These are phyloP conservation scores for Strobilomyces confusus DNA, from an alignment of 768 basidiomycete genomes.

Conservation along the genomic window DNA sequence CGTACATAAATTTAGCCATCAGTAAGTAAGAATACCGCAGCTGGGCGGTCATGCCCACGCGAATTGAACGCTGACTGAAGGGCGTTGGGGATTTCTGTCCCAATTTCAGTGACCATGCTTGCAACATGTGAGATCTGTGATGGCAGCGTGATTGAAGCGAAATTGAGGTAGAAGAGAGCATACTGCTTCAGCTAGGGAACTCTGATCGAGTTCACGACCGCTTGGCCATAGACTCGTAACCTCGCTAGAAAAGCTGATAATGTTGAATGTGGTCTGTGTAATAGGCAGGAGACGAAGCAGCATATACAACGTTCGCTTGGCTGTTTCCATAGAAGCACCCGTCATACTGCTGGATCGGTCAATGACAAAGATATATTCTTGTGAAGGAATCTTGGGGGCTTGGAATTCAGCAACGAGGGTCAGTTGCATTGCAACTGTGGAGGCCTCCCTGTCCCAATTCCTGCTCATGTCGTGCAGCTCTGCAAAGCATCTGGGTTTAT, in stretches of 20 bases:
- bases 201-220: slow-evolving; percentile 32
- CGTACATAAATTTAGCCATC: slow-evolving; percentile 45
- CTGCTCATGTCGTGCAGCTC: slow-evolving; percentile 34
- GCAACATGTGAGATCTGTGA: slow-evolving; percentile 39
- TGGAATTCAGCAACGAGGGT: slow-evolving; percentile 52
- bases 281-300: slow-evolving; percentile 48
- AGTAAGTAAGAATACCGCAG: slow-evolving; percentile 54
- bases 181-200: slow-evolving; percentile 36
- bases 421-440: slow-evolving; percentile 48
- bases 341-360: slow-evolving; percentile 58
- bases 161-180: neutral
- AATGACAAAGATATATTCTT: slow-evolving; percentile 60
- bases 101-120: slow-evolving; percentile 42
- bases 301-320: slow-evolving; percentile 43
- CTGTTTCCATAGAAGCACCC: slow-evolving; percentile 38
- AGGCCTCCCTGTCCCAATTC: neutral
- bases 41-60: slow-evolving; percentile 37
- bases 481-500: slow-evolving; percentile 54
- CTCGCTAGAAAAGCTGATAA: slow-evolving; percentile 46
- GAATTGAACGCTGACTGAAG: slow-evolving; percentile 36
- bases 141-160: slow-evolving; percentile 14
- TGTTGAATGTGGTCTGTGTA: slow-evolving; percentile 45
- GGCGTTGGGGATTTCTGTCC: slow-evolving; percentile 48
- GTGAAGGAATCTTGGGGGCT: slow-evolving; percentile 38
- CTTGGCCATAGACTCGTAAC: slow-evolving; percentile 33